Evolutionary conservation across 345 rosid genomes (phyloP), one percentile per base, ranked within the genome.

Genomic region (Theobroma cacao): DNA sequence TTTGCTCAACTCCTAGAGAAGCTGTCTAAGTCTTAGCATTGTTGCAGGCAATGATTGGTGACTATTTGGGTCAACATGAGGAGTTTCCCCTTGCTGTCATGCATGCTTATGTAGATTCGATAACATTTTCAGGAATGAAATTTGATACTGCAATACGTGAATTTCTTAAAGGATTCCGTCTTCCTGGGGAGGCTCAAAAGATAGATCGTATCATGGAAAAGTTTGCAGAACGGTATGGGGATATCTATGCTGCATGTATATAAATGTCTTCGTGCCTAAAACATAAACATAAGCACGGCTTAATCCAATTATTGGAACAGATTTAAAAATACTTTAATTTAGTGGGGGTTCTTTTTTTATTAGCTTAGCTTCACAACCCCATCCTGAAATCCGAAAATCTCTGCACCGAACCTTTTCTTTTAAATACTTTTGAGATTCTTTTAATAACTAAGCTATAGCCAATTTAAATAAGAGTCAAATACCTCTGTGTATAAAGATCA

Each of bases 121-220:
- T 96, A 89, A 86, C 87, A 64, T 96, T 96, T 88, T 84, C 97
- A 20, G 93, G 89, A 83, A 85, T 92, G 97, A 92, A 92, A 81
- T 96, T 96, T 90, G 92, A 89, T 82, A 78, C 69, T 14, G 97
- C 99, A 78, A 91, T 96, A 71, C 97, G 99, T 60, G 97, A 90
- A 87, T 90, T 94, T 77, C 97, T 96, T 76, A 92, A 92, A 80
- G 97, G 97, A 59, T 96, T 96, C 87, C 87, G 97, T 82, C 98
- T 96, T 84, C 99, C 99, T 45, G 98, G 99, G 70, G 99, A 96
- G 82, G 99, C 99, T 76, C 98, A 96, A 86, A 96, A 96, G 90
- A 94, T 96, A 80, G 99, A 96, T 82, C 97, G 99, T 69, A 91
- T 96, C 45, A 96, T 94, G 97, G 99, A 96, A 82, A 96, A 96